Percentiles rank a stretch among this genome's conserved stretches.
These are phyloP conservation scores for Rhizopus arrhizus DNA, from an alignment of 371 early-diverging fungal species.

Conservation along the genomic window DNA sequence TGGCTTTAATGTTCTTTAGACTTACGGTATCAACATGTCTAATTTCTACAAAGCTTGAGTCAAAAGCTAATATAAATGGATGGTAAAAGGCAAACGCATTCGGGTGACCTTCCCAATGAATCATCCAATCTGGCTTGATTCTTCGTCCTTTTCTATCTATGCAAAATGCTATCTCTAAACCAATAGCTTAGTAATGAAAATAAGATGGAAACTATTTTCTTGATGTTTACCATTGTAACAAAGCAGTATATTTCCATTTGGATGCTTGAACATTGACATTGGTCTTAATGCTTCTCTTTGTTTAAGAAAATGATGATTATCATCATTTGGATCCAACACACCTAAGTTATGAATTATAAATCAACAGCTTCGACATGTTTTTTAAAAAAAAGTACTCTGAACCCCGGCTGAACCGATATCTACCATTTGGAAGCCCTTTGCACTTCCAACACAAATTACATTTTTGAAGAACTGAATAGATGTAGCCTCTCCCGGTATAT, in stretches of 20 bases:
- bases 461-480: slow-evolving; percentile 82
- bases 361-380: neutral
- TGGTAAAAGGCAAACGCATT: slow-evolving; percentile 66
- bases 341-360: slow-evolving; percentile 13
- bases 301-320: slow-evolving; percentile 19
- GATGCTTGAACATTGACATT: slow-evolving; percentile 76
- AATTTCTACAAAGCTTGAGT: slow-evolving; percentile 84
- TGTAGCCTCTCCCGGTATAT: slow-evolving; percentile 83
- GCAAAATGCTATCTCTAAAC: slow-evolving; percentile 81
- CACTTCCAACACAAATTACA: slow-evolving; percentile 87
- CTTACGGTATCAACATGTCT: slow-evolving; percentile 81
- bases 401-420: slow-evolving; percentile 76
- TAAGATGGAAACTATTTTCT: no score
- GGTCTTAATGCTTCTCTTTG: slow-evolving; percentile 54
- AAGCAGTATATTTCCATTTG: slow-evolving; percentile 75
- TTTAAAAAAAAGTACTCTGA: slow-evolving; percentile 27
- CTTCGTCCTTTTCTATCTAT: slow-evolving; percentile 85
- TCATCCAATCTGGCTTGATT: slow-evolving; percentile 67
- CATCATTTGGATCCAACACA: slow-evolving; percentile 37
- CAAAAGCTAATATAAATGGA: slow-evolving; percentile 89
- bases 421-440: slow-evolving; percentile 90
- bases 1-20: neutral
- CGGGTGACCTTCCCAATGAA: slow-evolving; percentile 67
- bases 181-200: neutral
- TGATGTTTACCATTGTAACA: slow-evolving; percentile 69